Evolutionary conservation across 345 rosid genomes (phyloP).

Genomic region (Salix exigua): DNA sequence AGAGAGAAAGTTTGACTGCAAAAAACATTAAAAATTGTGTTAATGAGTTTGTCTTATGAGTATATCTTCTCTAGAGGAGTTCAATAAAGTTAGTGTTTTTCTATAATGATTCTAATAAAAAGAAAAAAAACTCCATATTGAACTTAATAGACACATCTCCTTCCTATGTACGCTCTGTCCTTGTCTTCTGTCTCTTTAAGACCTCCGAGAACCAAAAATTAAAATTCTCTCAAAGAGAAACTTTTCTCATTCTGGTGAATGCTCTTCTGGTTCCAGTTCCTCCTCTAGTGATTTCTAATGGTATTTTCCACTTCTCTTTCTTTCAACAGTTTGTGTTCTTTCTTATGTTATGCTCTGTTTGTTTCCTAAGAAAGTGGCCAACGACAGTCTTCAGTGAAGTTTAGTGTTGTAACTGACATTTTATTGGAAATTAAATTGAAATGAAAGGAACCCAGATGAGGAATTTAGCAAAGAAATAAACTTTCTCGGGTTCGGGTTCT

Average conservation of each 20-base stretch:
- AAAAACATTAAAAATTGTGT: too few species aligned
- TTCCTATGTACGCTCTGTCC: not conserved
- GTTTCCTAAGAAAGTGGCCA: not conserved
- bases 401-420: not conserved
- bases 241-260: not conserved
- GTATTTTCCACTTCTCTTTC: too few species aligned
- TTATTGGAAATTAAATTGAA: not conserved
- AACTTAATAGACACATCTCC: not conserved
- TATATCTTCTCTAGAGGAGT: too few species aligned
- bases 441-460: not conserved
- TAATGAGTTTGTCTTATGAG: too few species aligned
- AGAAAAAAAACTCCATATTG: not conserved
- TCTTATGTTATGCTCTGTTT: too few species aligned
- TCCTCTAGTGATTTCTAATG: too few species aligned
- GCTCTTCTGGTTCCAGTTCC: too few species aligned
- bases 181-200: not conserved
- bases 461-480: not conserved
- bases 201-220: not conserved
- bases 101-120: too few species aligned
- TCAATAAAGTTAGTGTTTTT: too few species aligned
- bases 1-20: too few species aligned
- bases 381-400: not conserved
- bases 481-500: not conserved
- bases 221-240: not conserved
- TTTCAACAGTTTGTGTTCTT: too few species aligned